These are phyloP conservation scores for Angomonas desouzai DNA, from an alignment of 208 protist species.

Conservation along the genomic window DNA sequence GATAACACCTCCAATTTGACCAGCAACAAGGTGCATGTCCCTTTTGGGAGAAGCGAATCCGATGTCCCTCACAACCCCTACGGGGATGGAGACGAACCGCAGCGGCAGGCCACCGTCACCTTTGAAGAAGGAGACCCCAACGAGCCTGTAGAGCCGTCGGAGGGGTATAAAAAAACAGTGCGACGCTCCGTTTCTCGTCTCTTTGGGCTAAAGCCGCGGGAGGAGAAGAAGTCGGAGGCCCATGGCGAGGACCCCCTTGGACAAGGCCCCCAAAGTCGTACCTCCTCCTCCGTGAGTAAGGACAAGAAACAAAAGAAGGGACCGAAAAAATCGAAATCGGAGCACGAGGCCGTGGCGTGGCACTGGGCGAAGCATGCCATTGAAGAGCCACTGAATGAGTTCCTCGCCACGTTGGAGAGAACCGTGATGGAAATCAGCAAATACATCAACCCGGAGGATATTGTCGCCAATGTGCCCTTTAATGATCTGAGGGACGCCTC, in stretches of 20 bases:
- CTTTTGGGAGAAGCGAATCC: slow-evolving; percentile 1
- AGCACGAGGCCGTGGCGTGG: background rate
- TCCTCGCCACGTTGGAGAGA: slow-evolving; percentile 27
- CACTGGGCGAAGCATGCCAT: slow-evolving; percentile 10
- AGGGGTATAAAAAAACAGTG: background rate
- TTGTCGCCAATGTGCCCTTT: slow-evolving; percentile 35
- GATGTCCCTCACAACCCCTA: background rate
- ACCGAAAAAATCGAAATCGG: background rate
- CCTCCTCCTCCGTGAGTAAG: background rate
- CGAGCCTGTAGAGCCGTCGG: background rate
- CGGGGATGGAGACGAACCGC: background rate
- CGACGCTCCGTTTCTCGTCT: background rate
- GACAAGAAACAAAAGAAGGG: background rate
- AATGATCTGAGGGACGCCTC: slow-evolving; percentile 31
- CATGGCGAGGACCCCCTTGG: background rate
- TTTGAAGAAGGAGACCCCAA: background rate
- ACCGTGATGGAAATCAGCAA: slow-evolving; percentile 28
- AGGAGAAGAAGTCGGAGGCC: background rate
- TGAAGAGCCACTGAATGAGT: slow-evolving; percentile 18
- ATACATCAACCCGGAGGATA: slow-evolving; percentile 35
- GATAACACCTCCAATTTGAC: too few relatives aligned
- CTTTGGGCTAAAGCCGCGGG: background rate
- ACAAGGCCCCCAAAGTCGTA: background rate
- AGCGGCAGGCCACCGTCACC: background rate
- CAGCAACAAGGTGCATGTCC: background rate